phyloP scores from a whole-genome alignment of 2,329 filamentous ascomycete genomes.

The Mycosphaerella sp. region DNA sequence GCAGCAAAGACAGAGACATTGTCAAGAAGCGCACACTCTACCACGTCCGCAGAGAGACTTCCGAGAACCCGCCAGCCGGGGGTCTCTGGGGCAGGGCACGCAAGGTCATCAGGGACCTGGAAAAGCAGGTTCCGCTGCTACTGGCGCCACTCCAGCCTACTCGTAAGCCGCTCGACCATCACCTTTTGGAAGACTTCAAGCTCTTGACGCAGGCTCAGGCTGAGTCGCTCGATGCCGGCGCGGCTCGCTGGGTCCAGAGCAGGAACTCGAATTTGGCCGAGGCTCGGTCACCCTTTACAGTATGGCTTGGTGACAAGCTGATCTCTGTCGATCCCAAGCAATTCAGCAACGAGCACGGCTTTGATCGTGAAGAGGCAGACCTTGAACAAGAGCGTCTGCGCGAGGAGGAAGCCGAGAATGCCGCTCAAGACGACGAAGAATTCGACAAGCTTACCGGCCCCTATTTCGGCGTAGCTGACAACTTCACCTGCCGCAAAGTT shows the following conservation, averaged over 20 bases:
- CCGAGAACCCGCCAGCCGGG: slow-evolving; percentile 36
- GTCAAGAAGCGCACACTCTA: slow-evolving; percentile 63
- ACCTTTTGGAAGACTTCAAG: slow-evolving; percentile 48
- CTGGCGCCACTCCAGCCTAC: slow-evolving; percentile 41
- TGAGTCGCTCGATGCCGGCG: slow-evolving; percentile 52
- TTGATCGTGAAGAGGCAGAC: slow-evolving; percentile 55
- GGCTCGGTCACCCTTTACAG: slow-evolving; percentile 38
- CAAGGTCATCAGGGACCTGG: slow-evolving; percentile 40
- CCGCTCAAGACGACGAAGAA: slow-evolving; percentile 36
- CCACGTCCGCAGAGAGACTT: slow-evolving; percentile 47
- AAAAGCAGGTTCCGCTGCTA: slow-evolving; percentile 38
- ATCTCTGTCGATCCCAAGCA: slow-evolving; percentile 42
- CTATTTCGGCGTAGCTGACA: slow-evolving; percentile 35
- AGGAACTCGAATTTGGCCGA: slow-evolving; percentile 21
- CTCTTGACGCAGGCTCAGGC: slow-evolving; percentile 60
- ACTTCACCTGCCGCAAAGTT: slow-evolving; percentile 32
- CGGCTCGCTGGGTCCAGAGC: slow-evolving; percentile 35
- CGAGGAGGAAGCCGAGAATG: slow-evolving; percentile 56
- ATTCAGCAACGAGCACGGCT: slow-evolving; percentile 45
- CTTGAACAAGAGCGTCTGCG: slow-evolving; percentile 55
- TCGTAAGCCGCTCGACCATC: slow-evolving; percentile 47
- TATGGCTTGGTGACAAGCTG: slow-evolving; percentile 54
- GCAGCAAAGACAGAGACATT: slow-evolving; percentile 56
- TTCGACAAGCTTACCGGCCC: slow-evolving; percentile 37
- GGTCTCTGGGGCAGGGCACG: slow-evolving; percentile 38